Evolutionary conservation across 1,139 yeast genomes (phyloP), one percentile per base, ranked within the genome.

Genomic region (Yamadazyma taylorii): DNA sequence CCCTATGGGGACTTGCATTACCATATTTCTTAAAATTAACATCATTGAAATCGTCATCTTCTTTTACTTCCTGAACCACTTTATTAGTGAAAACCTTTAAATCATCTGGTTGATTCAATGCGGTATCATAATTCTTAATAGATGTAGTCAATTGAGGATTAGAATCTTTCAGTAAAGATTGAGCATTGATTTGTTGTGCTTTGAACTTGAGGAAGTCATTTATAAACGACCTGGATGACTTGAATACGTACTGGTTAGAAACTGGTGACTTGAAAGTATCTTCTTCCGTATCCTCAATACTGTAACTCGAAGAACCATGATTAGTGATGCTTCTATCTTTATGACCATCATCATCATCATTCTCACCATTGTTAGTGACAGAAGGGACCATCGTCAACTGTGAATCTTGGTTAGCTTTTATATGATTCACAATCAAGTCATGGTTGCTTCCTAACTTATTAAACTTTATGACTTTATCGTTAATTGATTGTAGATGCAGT

Each of bases 151-250:
- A 34, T 17, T 37, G 37, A 10, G 46, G 41, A 29, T 40, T 37
- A 2, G 19, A 24, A 3, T 25, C 39, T 16, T 15, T 27, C 16
- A 10, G n/a, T 2, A 30, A n/a, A 2, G 32, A 14, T 22, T 34
- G 39, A 10, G 37, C 19, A 7, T 17, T 5, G 5, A 36, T 17
- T 11, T 34, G 28, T 8, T 34, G 58, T 51, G 17, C 42, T 34
- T n/a, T 49, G 51, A 42, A 62, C 46, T 26, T 58, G 47, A 34
- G 45, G 44, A 13, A 62, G 41, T 36, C 56, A 50, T 38, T 53
- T 52, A 48, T 55, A 53, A 42, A 53, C 51, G 37, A 46, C 51
- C 37, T 40, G 12, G 34, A 41, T 55, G 58, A 27, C 47, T 52
- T 24, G 61, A 51, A 27, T 39, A 45, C 26, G 47, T 40, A 25